Conservation (phyloP, 805 yeast genomes). For the Candida tammaniensis region DNA sequence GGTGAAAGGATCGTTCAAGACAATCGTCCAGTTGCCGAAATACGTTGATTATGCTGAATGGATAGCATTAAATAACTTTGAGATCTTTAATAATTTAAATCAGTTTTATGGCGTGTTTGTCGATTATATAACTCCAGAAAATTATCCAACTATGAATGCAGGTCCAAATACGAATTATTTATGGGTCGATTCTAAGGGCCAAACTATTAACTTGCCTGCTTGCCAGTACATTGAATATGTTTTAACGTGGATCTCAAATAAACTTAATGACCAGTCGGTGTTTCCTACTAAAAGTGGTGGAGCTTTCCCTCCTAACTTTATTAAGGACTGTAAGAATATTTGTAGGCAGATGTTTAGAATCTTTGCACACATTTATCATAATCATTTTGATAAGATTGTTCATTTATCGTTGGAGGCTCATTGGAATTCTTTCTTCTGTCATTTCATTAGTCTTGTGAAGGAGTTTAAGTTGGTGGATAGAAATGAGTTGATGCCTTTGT, state of each 20-base stretch:
- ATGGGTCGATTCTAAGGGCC: constrained; percentile 80
- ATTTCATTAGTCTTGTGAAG: constrained; percentile 80
- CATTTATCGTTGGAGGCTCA: constrained; percentile 93
- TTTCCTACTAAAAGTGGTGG: constrained; percentile 90
- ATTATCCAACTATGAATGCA: constrained; percentile 92
- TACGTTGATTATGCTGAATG: constrained; percentile 95
- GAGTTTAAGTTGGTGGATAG: constrained; percentile 81
- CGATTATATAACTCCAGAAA: constrained; percentile 87
- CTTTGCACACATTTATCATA: constrained; percentile 91
- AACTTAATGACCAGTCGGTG: constrained; percentile 81
- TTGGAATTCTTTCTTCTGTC: constrained; percentile 97
- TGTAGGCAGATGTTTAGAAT: constrained; percentile 91
- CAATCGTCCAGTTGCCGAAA: constrained; percentile 92
- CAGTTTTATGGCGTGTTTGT: constrained; percentile 89
- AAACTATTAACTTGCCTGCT: constrained; percentile 86
- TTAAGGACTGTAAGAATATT: constrained; percentile 80
- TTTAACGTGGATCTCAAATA: constrained; percentile 82
- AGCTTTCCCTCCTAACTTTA: constrained; percentile 85
- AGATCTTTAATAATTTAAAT: constrained; percentile 78
- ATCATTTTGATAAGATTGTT: constrained; percentile 91
- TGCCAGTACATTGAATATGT: constrained; percentile 90
- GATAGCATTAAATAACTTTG: constrained; percentile 92
- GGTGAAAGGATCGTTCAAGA: constrained; percentile 94
- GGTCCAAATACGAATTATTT: constrained; percentile 89
- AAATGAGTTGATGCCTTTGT: constrained; percentile 75